Base-by-base conservation (phyloP, 108 stramenopile species). In the Cylindrotheca closterium region DNA sequence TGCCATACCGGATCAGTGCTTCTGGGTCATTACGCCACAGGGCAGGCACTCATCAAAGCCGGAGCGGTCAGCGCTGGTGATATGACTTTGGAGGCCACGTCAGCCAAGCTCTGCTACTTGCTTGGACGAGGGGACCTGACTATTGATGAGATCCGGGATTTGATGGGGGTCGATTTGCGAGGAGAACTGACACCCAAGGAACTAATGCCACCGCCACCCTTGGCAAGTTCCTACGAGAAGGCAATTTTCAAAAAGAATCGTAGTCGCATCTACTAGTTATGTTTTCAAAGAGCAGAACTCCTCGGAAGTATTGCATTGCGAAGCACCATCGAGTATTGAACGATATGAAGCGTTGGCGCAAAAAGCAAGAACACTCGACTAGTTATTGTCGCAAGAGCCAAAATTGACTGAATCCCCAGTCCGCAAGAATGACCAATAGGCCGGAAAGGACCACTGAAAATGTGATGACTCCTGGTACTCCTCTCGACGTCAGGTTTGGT, bases 1-100 rank as follows among this genome's bases (percentile, higher is more conserved):
- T 99, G 98, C 66, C 66, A 75, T 25, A 84, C 70, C 46, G 98
- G 98, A 27, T 74, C 76, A 29, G 98, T 98, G 2, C 67, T 81
- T 60, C 73, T 98, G 60, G 93, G 90, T 12, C 86, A 92, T 48
- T 99, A 98, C 61, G 95, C 94, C 2, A 92, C 94, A 1, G 98
- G 97, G 1, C 68, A 73, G 19, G 87, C 81, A 1, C 68, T 99
- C 53, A 50, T 81, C 34, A 65, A 70, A 19, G 85, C 80, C 17
- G 97, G 97, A 18, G 97, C 96, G 3, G 84, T 98, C 12, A 78
- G 81, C 2, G 95, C 91, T 17, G 72, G 70, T 18, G 98, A 99
- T 75, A 97, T 99, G 97, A 99, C 98, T 8, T 46, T 92, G 28
- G 98, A 99, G 78, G 97, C 97, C 0, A 87, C 68, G 32, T 78